Base-by-base conservation (phyloP, 345 rosid genomes). In the Cochlearia excelsa region DNA sequence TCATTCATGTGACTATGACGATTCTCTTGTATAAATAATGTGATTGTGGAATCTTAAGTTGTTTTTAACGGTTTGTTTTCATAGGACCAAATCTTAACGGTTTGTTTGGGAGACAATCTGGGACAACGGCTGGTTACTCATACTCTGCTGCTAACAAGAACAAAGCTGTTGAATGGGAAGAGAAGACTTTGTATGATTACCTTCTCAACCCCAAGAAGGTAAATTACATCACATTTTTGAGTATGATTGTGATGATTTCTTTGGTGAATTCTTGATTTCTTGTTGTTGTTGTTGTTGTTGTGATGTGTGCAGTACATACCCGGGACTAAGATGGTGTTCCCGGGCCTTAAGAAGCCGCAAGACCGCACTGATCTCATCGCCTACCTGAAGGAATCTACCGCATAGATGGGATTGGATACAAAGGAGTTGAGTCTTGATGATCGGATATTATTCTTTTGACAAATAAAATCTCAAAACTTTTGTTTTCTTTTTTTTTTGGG, bases 271-370 rank as follows among this genome's bases (percentile, higher is more conserved):
- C 43, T 39, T 37, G 5, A 39, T 39, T 9, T 3, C 35, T 33
- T 33, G 5, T 33, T 33, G 3, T 33, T 33, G 4, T 33, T 33
- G 3, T 33, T 43, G 44, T 56, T 54, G 40, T 7, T 28, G 11
- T 48, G 40, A 37, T 37, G 7, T 33, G 30, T 75, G 80, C 93
- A 88, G 98, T 92, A 92, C 74, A 92, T 92, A 39, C 96, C 98
- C 0, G 98, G 96, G 59, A 92, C 98, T 1, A 92, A 92, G 84
- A 92, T 92, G 98, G 98, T 92, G 37, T 92, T 92, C 79, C 97
- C 97, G 53, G 97, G 97, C 60, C 63, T 90, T 51, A 90, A 90
- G 86, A 90, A 87, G 80, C 95, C 98, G 1, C 88, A 88, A 67
- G 96, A 92, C 0, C 96, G 96, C 1, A 90, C 93, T 1, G 96